Base-by-base conservation (phyloP, 1,139 yeast genomes). In the Hansenula lynferdii region DNA sequence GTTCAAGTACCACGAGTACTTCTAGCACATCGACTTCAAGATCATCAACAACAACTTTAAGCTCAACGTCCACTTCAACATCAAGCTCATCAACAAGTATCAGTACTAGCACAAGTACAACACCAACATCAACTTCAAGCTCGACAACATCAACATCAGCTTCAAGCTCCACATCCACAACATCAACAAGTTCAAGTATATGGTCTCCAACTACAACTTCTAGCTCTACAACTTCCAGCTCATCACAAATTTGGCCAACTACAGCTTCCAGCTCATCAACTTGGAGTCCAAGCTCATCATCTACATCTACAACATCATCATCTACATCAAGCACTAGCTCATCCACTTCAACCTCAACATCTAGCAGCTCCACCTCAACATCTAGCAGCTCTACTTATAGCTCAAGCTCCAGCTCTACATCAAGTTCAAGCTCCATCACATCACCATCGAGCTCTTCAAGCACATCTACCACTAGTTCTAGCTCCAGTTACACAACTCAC, bases 91-190 rank as follows among this genome's bases (percentile, higher is more conserved):
- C 39, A 8, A 27, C 41, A 12, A n/a, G n/a, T n/a, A n/a, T n/a
- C n/a, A n/a, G n/a, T n/a, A n/a, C n/a, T n/a, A n/a, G n/a, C n/a
- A n/a, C n/a, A n/a, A 16, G 35, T 6, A 20, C 38, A 8, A 19
- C 30, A 14, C 23, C 38, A 16, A 24, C 34, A 12, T 17, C 36
- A 15, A 14, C 34, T 4, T n/a, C 34, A 28, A 22, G 36, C 8
- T 12, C 42, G 15, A n/a, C n/a, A n/a, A n/a, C n/a, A n/a, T n/a
- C 33, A 24, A 23, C 24, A 23, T 11, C 37, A 6, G 11, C 36
- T 12, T 25, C 41, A 10, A 21, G 35, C 12, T 18, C 42, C 16
- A 22, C 37, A 12, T 46, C 65, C 12, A 53, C 60, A 4, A 42
- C 51, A 8, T 39, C 38, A 20, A n/a, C n/a, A n/a, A n/a, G n/a